Conservation (phyloP, 768 basidiomycete genomes). For the Cubamyces sp. region DNA sequence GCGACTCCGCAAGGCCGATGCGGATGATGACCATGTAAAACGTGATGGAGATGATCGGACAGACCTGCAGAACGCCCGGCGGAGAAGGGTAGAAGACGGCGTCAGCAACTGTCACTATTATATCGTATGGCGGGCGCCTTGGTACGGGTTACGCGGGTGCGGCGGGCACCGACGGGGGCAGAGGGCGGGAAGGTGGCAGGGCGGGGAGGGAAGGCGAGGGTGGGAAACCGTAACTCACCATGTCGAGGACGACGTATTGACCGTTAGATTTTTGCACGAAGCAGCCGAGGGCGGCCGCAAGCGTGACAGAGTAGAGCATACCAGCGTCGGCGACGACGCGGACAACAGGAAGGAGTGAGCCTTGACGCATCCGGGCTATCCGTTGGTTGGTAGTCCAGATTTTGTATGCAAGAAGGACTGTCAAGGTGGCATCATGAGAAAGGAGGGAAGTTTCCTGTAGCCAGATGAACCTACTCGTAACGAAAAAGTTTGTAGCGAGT, state of each 20-base stretch:
- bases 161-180: no score
- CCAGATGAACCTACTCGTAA: conserved; percentile 20
- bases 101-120: neutral
- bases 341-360: conserved; percentile 27
- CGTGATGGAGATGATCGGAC: conserved; percentile 33
- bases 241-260: conserved; percentile 30
- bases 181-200: neutral
- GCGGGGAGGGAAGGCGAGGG: neutral
- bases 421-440: neutral
- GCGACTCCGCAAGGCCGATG: conserved; percentile 18
- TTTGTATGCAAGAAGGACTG: conserved; percentile 33
- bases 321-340: conserved; percentile 34
- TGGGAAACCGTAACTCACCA: conserved; percentile 18
- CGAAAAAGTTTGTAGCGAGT: conserved; percentile 29
- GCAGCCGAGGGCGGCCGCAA: conserved; percentile 29
- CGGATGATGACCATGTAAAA: conserved; percentile 35
- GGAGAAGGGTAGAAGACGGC: neutral
- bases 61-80: conserved; percentile 16
- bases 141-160: no score
- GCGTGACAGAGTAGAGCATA: conserved; percentile 30
- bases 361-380: conserved; percentile 7
- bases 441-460: neutral
- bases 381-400: conserved; percentile 30
- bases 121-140: neutral
- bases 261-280: conserved; percentile 30